These are phyloP conservation scores for sunflower (Helianthus annuus) DNA, from an alignment of 129 eudicot genomes.

Conservation along the genomic window HanXRQr2.0-SUNRISE NC_035447.2:46039229-46039728, in stretches of 20 bases:
- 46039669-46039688: too few species aligned
- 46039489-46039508: conserved; percentile 94
- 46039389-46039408: conserved; percentile 87
- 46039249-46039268: conserved; percentile 66
- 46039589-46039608: too few species aligned
- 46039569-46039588: too few species aligned
- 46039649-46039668: too few species aligned
- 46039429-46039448: conserved; percentile 71
- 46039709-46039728: too few species aligned
- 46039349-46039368: conserved; percentile 82
- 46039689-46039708: too few species aligned
- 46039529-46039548: neutral
- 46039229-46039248: conserved; percentile 10
- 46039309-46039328: conserved; percentile 81
- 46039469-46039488: conserved; percentile 97
- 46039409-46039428: conserved; percentile 63
- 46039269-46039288: conserved; percentile 92
- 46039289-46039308: conserved; percentile 88
- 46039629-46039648: too few species aligned
- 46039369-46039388: conserved; percentile 92
- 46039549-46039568: neutral
- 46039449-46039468: conserved; percentile 92
- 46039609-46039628: too few species aligned
- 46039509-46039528: conserved; percentile 51
- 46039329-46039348: conserved; percentile 89